These are phyloP conservation scores for Microdochium bolleyi DNA, from an alignment of 2,329 filamentous ascomycete species.

Conservation along the genomic window DNA sequence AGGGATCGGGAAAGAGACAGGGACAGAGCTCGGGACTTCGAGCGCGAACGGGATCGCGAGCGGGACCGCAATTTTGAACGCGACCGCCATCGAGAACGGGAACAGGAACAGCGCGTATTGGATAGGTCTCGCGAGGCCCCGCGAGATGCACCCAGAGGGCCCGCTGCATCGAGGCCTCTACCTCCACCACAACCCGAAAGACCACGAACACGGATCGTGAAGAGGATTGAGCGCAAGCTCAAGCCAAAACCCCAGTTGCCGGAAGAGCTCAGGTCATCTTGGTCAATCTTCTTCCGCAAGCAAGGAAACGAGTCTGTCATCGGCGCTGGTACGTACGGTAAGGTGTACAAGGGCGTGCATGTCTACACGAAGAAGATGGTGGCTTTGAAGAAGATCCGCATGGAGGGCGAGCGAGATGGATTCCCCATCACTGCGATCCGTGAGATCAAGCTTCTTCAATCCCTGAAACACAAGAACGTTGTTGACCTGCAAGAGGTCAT, in stretches of 20 bases:
- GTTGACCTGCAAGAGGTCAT: slow-evolving; percentile 85
- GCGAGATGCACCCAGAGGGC: slow-evolving; percentile 13
- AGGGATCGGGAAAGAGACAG: neutral
- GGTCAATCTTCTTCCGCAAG: slow-evolving; percentile 90
- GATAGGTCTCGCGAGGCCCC: slow-evolving; percentile 42
- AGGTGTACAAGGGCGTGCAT: slow-evolving; percentile 89
- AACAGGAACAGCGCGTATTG: slow-evolving; percentile 24
- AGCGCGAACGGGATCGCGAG: slow-evolving; percentile 7
- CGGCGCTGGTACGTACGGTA: slow-evolving; percentile 90
- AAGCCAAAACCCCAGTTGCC: slow-evolving; percentile 66
- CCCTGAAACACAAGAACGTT: slow-evolving; percentile 72
- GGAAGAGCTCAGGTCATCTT: slow-evolving; percentile 65
- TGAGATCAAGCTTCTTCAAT: slow-evolving; percentile 88
- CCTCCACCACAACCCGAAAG: slow-evolving; percentile 18
- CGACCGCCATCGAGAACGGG: neutral
- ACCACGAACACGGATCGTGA: slow-evolving; percentile 54
- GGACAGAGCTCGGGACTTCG: neutral
- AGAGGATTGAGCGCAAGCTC: slow-evolving; percentile 59
- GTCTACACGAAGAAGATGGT: slow-evolving; percentile 83
- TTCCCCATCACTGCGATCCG: slow-evolving; percentile 87
- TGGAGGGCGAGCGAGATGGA: slow-evolving; percentile 87
- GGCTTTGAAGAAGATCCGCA: slow-evolving; percentile 82
- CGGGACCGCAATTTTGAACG: slow-evolving; percentile 1
- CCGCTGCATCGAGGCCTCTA: slow-evolving; percentile 3
- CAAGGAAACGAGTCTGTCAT: slow-evolving; percentile 97